phyloP scores from a whole-genome alignment of 176 grass and related monocot species.

The Olyra latifolia region DNA sequence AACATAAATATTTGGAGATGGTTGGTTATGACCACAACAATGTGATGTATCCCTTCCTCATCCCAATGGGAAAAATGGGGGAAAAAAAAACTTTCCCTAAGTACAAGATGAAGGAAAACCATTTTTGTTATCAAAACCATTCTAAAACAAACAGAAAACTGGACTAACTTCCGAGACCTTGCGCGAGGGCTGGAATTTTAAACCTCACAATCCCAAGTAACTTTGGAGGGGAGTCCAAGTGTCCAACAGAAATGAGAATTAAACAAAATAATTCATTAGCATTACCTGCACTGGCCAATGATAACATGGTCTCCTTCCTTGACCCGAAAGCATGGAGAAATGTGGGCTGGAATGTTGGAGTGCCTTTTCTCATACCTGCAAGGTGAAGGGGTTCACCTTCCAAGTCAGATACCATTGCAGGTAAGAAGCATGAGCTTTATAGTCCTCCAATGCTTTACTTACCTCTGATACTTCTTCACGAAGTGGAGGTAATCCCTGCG shows the following conservation, averaged over 20 bases:
- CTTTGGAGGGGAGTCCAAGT: not conserved
- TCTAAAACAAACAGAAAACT: not conserved
- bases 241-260: not conserved
- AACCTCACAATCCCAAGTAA: not conserved
- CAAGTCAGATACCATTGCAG: not conserved
- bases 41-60: not conserved
- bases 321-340: slow-evolving; percentile 56
- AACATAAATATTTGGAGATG: not conserved
- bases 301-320: slow-evolving; percentile 65
- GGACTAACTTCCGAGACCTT: not conserved
- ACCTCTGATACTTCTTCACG: slow-evolving; percentile 63
- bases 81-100: not conserved
- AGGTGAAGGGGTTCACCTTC: slow-evolving; percentile 3
- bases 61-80: not conserved
- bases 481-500: slow-evolving; percentile 56
- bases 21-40: not conserved
- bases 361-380: slow-evolving; percentile 60
- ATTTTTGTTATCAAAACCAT: not conserved
- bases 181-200: not conserved
- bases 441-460: not conserved
- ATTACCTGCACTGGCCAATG: slow-evolving; percentile 60
- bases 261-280: not conserved
- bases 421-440: slow-evolving; percentile 10
- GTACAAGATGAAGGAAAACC: not conserved
- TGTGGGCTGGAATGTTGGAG: slow-evolving; percentile 48